phyloP scores from a whole-genome alignment of 2,329 filamentous ascomycete genomes.

The Claviceps pusilla region DNA sequence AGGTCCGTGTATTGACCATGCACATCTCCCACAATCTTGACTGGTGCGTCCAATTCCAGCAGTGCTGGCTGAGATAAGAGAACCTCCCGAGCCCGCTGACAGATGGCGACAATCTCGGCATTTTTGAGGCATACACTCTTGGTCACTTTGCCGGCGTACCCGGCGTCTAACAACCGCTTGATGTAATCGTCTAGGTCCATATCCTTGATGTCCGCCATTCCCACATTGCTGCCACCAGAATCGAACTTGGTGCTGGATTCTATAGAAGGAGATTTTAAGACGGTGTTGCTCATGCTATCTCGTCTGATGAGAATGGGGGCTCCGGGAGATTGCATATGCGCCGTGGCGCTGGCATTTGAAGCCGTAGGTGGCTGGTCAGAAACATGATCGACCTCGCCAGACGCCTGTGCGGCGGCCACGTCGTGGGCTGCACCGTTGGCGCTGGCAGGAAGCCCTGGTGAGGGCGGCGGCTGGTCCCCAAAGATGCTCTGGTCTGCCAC shows the following conservation, averaged over 20 bases:
- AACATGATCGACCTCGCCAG: slow-evolving; percentile 84
- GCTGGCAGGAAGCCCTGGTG: slow-evolving; percentile 58
- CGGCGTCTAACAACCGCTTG: slow-evolving; percentile 80
- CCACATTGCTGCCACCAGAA: slow-evolving; percentile 40
- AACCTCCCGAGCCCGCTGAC: slow-evolving; percentile 72
- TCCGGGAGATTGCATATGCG: slow-evolving; percentile 53
- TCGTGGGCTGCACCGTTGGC: slow-evolving; percentile 62
- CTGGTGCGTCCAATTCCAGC: slow-evolving; percentile 79
- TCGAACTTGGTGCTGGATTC: slow-evolving; percentile 27
- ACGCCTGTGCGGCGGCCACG: slow-evolving; percentile 65
- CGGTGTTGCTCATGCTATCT: slow-evolving; percentile 53
- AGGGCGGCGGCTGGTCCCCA: slow-evolving; percentile 56
- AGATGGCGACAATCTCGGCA: slow-evolving; percentile 90
- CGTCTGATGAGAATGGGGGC: slow-evolving; percentile 82
- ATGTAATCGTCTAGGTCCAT: slow-evolving; percentile 97
- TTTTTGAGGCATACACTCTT: slow-evolving; percentile 97
- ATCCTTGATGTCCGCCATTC: slow-evolving; percentile 80
- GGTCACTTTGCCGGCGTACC: slow-evolving; percentile 90
- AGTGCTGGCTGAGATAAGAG: slow-evolving; percentile 85
- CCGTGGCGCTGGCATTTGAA: slow-evolving; percentile 35
- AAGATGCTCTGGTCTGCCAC: slow-evolving; percentile 29
- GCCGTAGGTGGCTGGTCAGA: slow-evolving; percentile 77
- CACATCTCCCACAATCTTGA: slow-evolving; percentile 95
- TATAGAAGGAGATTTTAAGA: slow-evolving; percentile 33
- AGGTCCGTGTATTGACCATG: slow-evolving; percentile 94